Percentiles rank a stretch among this genome's conserved stretches.
Evolutionary conservation across 495 filamentous ascomycete species (phyloP).

Genomic region (Podospora conica): DNA sequence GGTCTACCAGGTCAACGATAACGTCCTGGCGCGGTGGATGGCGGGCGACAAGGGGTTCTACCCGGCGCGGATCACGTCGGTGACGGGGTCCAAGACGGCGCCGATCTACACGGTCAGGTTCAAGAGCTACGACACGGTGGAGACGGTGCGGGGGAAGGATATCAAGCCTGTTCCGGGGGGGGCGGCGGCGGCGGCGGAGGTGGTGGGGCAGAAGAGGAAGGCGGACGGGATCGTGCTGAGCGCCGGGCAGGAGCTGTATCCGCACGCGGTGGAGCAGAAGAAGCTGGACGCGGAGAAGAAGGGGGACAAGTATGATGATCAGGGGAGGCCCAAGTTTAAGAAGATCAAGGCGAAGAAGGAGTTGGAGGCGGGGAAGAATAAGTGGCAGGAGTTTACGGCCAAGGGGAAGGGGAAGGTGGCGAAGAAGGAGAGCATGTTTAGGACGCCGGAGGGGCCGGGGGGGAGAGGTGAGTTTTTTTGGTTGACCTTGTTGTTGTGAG

Average conservation of each 20-base stretch:
- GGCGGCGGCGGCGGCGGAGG: slow-evolving; percentile 45
- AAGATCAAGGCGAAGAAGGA: slow-evolving; percentile 89
- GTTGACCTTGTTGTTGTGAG: background rate
- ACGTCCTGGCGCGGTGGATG: slow-evolving; percentile 81
- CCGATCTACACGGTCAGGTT: slow-evolving; percentile 94
- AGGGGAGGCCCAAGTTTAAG: slow-evolving; percentile 44
- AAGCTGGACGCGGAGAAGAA: slow-evolving; percentile 26
- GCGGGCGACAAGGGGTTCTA: slow-evolving; percentile 89
- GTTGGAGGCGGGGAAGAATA: slow-evolving; percentile 81
- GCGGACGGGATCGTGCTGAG: slow-evolving; percentile 63
- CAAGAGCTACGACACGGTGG: slow-evolving; percentile 79
- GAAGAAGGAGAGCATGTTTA: slow-evolving; percentile 96
- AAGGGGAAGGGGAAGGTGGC: slow-evolving; percentile 70
- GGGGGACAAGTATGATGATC: slow-evolving; percentile 23
- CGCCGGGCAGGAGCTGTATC: slow-evolving; percentile 80
- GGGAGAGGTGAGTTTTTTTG: slow-evolving; percentile 61
- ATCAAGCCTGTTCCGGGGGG: slow-evolving; percentile 68
- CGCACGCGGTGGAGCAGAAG: slow-evolving; percentile 62
- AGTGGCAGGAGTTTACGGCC: slow-evolving; percentile 85
- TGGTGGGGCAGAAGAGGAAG: slow-evolving; percentile 2
- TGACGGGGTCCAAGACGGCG: slow-evolving; percentile 79
- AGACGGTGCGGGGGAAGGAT: slow-evolving; percentile 78
- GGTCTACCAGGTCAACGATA: slow-evolving; percentile 79
- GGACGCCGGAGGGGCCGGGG: slow-evolving; percentile 77
- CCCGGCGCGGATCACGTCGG: slow-evolving; percentile 84